Conservation (phyloP, 2,329 filamentous ascomycete genomes). For the Cordyceps fumosorosea region DNA sequence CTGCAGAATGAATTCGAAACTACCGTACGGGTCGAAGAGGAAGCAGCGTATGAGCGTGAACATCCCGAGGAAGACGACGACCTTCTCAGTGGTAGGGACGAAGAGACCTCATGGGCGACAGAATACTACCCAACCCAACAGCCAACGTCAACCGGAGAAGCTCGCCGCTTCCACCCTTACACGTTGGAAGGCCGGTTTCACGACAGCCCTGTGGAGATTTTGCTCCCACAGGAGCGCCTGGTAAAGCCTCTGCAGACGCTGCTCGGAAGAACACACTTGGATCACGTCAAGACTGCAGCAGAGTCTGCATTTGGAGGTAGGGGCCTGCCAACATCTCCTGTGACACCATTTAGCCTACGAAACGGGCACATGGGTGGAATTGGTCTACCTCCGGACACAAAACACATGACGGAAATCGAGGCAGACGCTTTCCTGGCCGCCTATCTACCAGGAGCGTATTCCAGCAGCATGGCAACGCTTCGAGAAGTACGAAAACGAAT, state of each 20-base stretch:
- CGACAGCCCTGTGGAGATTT: slow-evolving; percentile 65
- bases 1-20: slow-evolving; percentile 52
- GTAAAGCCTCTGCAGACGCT: slow-evolving; percentile 63
- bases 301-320: slow-evolving; percentile 69
- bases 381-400: slow-evolving; percentile 55
- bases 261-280: slow-evolving; percentile 60
- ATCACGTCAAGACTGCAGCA: slow-evolving; percentile 68
- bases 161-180: slow-evolving; percentile 61
- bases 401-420: slow-evolving; percentile 67
- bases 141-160: slow-evolving; percentile 17
- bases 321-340: slow-evolving; percentile 68
- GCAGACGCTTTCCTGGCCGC: slow-evolving; percentile 66
- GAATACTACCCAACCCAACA: background rate
- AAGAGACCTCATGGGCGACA: background rate
- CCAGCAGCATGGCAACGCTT: slow-evolving; percentile 58
- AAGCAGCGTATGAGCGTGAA: slow-evolving; percentile 22
- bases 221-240: slow-evolving; percentile 64
- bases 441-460: slow-evolving; percentile 65
- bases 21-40: slow-evolving; percentile 30
- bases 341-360: slow-evolving; percentile 55
- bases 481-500: slow-evolving; percentile 69
- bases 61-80: slow-evolving; percentile 28
- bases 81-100: slow-evolving; percentile 6
- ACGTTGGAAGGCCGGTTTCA: slow-evolving; percentile 69
- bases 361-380: slow-evolving; percentile 58